These are phyloP conservation scores for Apiospora marii DNA, from an alignment of 2,329 filamentous ascomycete species.

Conservation along the genomic window DNA sequence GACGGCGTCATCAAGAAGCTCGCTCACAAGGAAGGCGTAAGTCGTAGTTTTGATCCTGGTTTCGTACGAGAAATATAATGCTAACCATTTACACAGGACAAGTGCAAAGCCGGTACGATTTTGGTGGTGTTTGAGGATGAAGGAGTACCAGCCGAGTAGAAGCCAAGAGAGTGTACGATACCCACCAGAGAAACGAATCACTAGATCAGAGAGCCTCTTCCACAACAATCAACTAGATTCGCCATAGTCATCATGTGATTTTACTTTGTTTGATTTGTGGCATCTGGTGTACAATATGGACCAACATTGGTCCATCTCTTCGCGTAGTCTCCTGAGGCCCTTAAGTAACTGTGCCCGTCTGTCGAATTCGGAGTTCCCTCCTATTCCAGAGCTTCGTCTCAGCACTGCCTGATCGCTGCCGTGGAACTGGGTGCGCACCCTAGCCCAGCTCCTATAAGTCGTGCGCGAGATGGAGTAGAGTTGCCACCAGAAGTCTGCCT, in stretches of 20 bases:
- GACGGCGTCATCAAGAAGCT: constrained; percentile 75
- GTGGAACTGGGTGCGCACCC: background rate
- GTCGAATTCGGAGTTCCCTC: background rate
- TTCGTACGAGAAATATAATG: constrained; percentile 11
- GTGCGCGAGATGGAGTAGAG: background rate
- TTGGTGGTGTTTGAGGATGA: constrained; percentile 75
- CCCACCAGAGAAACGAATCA: background rate
- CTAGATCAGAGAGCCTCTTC: background rate
- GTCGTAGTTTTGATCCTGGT: constrained; percentile 39
- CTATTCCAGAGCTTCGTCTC: background rate
- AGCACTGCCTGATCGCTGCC: background rate
- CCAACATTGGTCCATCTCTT: background rate
- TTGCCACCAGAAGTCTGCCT: background rate
- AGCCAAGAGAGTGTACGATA: background rate
- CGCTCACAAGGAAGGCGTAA: constrained; percentile 77
- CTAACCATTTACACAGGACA: constrained; percentile 59
- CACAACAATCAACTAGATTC: background rate
- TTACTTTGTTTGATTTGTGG: constrained; percentile 15
- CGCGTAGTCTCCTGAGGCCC: background rate
- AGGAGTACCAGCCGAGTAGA: background rate
- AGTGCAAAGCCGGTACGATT: constrained; percentile 79
- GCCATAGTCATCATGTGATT: background rate
- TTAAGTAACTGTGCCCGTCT: background rate
- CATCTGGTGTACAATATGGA: background rate
- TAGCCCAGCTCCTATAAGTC: background rate